phyloP scores from a whole-genome alignment of 345 rosid species.

The Citrus maxima region DNA sequence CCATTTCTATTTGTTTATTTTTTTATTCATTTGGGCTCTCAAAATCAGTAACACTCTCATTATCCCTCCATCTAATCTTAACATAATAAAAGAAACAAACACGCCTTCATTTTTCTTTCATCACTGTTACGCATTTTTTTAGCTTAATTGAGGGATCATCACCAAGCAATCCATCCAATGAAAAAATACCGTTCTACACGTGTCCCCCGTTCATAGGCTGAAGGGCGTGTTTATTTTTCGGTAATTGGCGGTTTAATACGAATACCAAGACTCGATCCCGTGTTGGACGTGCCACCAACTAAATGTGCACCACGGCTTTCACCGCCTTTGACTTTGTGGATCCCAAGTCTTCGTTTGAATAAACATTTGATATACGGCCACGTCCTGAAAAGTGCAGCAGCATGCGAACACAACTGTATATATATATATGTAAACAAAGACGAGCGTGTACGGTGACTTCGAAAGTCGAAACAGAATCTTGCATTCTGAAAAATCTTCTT shows the following conservation, averaged over 20 bases:
- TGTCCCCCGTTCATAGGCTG: neutral
- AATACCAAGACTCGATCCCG: neutral
- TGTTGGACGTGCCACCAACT: slow-evolving; percentile 11
- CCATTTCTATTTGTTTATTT: neutral
- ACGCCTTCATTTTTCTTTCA: neutral
- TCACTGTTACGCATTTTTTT: neutral
- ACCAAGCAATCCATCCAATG: neutral
- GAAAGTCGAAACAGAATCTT: too few relatives aligned
- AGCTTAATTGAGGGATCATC: neutral
- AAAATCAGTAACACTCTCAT: neutral
- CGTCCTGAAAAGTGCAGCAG: neutral
- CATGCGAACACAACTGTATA: neutral
- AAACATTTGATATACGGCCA: neutral
- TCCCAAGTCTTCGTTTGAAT: neutral
- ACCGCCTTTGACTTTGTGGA: slow-evolving; percentile 1
- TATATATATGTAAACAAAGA: too few relatives aligned
- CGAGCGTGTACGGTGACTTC: neutral
- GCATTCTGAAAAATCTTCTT: too few relatives aligned
- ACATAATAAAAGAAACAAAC: neutral
- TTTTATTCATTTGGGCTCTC: neutral
- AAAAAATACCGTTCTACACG: neutral
- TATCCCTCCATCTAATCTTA: neutral
- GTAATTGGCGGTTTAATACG: too few relatives aligned
- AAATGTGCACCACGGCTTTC: neutral
- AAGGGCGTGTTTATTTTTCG: fast-evolving